Percentiles rank a stretch among this genome's conserved stretches.
These are phyloP conservation scores for Syzygium malaccense DNA, from an alignment of 441 rosid genomes.

Conservation along the genomic window DNA sequence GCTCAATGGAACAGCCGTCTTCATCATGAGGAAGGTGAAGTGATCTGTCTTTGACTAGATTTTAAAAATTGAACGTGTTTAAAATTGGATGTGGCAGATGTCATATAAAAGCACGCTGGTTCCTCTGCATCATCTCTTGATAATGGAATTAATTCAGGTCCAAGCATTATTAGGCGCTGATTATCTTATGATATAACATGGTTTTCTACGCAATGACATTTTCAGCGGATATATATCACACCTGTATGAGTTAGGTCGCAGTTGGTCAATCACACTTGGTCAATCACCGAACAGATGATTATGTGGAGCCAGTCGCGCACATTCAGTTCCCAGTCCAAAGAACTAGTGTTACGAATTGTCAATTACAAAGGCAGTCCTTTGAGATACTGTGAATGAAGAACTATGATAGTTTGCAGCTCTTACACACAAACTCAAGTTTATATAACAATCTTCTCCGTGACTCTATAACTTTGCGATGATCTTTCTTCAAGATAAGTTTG, in stretches of 20 bases:
- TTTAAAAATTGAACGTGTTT: background rate
- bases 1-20: background rate
- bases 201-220: background rate
- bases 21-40: background rate
- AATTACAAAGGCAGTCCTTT: background rate
- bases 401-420: background rate
- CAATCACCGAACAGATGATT: background rate
- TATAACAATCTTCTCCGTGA: background rate
- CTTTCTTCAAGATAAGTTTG: background rate
- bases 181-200: background rate
- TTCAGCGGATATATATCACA: background rate
- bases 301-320: background rate
- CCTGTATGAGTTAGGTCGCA: background rate
- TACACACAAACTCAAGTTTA: background rate
- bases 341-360: background rate
- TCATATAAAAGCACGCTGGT: background rate
- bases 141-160: background rate
- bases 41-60: background rate
- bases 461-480: background rate
- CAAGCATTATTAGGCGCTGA: background rate
- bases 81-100: background rate
- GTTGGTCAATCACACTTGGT: background rate
- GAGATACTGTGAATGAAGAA: background rate
- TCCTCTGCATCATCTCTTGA: background rate
- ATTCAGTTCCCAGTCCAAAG: background rate